Percentiles rank a stretch among this genome's conserved stretches.
Conservation (phyloP, 192 early-diverging fungal species). For the Coemansia reversa region DNA sequence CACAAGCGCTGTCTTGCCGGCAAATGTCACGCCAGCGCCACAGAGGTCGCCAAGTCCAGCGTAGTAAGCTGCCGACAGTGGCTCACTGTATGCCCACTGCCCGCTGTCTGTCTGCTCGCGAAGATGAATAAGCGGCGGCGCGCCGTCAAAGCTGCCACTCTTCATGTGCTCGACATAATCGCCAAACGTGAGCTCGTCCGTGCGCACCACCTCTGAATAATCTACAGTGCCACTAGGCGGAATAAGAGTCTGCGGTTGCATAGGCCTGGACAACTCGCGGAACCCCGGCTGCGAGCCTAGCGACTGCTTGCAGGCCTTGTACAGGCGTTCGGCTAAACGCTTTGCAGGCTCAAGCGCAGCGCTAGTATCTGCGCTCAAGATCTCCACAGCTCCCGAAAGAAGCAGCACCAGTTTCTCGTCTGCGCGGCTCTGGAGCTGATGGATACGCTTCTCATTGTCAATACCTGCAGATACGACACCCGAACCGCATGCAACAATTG, state of each 20-base stretch:
- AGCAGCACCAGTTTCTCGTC: slow-evolving; percentile 68
- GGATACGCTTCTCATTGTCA: slow-evolving; percentile 54
- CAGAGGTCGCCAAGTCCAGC: slow-evolving; percentile 70
- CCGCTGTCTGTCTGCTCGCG: neutral
- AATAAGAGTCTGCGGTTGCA: slow-evolving; percentile 71
- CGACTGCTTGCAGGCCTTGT: slow-evolving; percentile 75
- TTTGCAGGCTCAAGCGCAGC: slow-evolving; percentile 58
- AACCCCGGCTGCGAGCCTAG: slow-evolving; percentile 70
- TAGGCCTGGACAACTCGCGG: slow-evolving; percentile 80
- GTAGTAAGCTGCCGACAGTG: slow-evolving; percentile 71
- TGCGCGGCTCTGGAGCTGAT: slow-evolving; percentile 75
- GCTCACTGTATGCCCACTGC: slow-evolving; percentile 70
- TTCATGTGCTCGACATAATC: slow-evolving; percentile 82
- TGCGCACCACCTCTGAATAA: slow-evolving; percentile 79
- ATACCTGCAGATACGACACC: slow-evolving; percentile 72
- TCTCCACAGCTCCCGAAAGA: slow-evolving; percentile 75
- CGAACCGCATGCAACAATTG: slow-evolving; percentile 75
- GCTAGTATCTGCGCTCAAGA: slow-evolving; percentile 62
- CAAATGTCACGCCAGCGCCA: slow-evolving; percentile 77
- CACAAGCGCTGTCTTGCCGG: slow-evolving; percentile 77
- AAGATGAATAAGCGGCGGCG: slow-evolving; percentile 33
- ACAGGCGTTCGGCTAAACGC: slow-evolving; percentile 61
- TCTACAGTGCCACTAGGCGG: slow-evolving; percentile 68
- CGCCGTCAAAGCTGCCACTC: neutral
- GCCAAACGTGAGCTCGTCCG: slow-evolving; percentile 71